Percentiles rank a stretch among this genome's conserved stretches.
Conservation (phyloP, 2,329 filamentous ascomycete genomes). For the Hortaea sp. region DNA sequence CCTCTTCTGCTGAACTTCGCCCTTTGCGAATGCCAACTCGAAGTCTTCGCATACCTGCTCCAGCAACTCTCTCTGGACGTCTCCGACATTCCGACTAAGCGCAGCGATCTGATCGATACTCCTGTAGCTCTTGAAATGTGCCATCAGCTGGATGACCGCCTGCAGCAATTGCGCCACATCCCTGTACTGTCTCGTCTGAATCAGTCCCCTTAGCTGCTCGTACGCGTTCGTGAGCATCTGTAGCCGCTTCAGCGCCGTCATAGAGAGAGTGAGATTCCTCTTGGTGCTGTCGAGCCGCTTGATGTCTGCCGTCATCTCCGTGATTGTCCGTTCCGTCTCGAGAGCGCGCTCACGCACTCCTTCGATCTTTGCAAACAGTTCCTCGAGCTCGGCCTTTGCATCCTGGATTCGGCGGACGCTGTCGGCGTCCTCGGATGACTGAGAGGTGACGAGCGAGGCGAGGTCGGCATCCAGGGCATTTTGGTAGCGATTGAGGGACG, state of each 20-base stretch:
- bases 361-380: conserved; percentile 90
- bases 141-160: conserved; percentile 94
- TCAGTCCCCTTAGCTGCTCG: conserved; percentile 78
- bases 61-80: conserved; percentile 81
- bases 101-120: conserved; percentile 97
- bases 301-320: conserved; percentile 97
- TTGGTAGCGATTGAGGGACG: conserved; percentile 63
- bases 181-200: conserved; percentile 79
- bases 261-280: conserved; percentile 88
- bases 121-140: conserved; percentile 94
- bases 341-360: conserved; percentile 79
- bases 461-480: conserved; percentile 76
- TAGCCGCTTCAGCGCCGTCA: conserved; percentile 92
- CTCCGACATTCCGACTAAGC: conserved; percentile 82
- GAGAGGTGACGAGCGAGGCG: conserved; percentile 57
- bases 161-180: conserved; percentile 91
- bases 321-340: conserved; percentile 90
- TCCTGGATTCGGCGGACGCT: conserved; percentile 85
- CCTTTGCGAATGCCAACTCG: conserved; percentile 85
- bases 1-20: conserved; percentile 62
- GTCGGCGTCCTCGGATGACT: conserved; percentile 76
- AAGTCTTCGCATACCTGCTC: conserved; percentile 99
- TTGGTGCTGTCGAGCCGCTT: conserved; percentile 95
- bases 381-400: conserved; percentile 78
- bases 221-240: conserved; percentile 99